phyloP scores from a whole-genome alignment of 139 green algal genomes.

The Klebsormidium nitens region DNA sequence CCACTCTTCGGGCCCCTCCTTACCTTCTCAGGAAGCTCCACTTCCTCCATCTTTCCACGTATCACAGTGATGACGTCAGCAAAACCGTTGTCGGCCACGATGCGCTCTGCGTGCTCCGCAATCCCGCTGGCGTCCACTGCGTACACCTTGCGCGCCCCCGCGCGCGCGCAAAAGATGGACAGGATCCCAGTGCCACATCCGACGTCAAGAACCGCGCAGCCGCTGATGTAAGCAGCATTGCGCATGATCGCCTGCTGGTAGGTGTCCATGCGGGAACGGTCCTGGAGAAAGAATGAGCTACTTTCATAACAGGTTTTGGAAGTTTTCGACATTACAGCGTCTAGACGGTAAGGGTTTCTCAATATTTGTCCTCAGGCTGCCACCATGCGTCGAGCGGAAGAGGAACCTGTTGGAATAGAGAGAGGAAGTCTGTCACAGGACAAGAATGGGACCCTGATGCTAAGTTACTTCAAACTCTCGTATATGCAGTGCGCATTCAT shows the following conservation, averaged over 20 bases:
- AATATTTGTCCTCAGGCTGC: too few species aligned
- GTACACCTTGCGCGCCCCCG: constrained; percentile 81
- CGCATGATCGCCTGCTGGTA: constrained; percentile 79
- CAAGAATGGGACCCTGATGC: too few species aligned
- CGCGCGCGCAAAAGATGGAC: constrained; percentile 85
- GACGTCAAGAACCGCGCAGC: constrained; percentile 88
- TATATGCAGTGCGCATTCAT: too few species aligned
- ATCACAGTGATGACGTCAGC: constrained; percentile 54
- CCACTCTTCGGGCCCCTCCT: too few species aligned
- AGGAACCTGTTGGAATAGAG: too few species aligned
- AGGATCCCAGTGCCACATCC: constrained; percentile 88
- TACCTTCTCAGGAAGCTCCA: constrained; percentile 59
- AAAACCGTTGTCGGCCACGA: constrained; percentile 63
- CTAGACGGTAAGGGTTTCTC: too few species aligned
- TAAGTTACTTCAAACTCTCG: too few species aligned
- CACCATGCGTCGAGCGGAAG: too few species aligned
- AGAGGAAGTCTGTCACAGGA: too few species aligned
- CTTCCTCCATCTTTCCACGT: constrained; percentile 50
- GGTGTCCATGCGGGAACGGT: constrained; percentile 75
- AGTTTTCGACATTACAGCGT: too few species aligned
- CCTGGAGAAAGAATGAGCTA: too few species aligned
- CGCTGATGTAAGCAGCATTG: constrained; percentile 80
- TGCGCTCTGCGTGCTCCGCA: constrained; percentile 60
- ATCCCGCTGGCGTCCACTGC: constrained; percentile 86
- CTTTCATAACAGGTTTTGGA: too few species aligned